phyloP scores from a whole-genome alignment of 2,329 filamentous ascomycete genomes.

The Sporothrix pallida region DNA sequence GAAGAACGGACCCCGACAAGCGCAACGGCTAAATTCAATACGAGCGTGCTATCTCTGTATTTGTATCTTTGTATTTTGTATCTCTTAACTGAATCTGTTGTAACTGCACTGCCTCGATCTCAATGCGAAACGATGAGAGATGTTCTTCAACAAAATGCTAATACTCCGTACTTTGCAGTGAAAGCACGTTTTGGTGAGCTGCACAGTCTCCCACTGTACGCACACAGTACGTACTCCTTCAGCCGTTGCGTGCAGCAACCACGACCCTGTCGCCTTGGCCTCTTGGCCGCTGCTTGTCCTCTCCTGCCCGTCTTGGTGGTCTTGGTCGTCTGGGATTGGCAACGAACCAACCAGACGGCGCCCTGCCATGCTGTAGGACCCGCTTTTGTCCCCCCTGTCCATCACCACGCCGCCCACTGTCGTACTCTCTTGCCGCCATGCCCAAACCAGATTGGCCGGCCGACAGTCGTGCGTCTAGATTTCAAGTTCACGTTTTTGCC shows the following conservation, averaged over 20 bases:
- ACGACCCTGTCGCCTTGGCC: background rate
- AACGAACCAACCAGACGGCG: conserved; percentile 20
- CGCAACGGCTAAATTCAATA: conserved; percentile 13
- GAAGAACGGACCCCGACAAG: background rate
- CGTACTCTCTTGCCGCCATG: background rate
- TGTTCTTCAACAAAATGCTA: no score
- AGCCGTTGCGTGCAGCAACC: conserved; percentile 29
- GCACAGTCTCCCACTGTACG: conserved; percentile 1
- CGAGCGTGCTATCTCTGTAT: background rate
- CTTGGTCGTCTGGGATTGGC: no score
- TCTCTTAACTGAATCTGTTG: background rate
- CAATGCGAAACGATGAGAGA: background rate
- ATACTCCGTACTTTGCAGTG: no score
- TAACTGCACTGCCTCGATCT: conserved; percentile 19
- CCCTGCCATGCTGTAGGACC: background rate
- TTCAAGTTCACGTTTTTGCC: background rate
- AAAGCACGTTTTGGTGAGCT: no score
- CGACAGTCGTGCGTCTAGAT: conserved; percentile 24
- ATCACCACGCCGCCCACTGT: background rate
- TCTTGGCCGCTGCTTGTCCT: background rate
- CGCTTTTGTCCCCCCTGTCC: background rate
- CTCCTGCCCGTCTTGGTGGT: background rate
- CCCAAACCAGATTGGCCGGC: conserved; percentile 28
- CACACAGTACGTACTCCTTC: background rate
- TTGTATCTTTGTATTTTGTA: background rate